Conservation (phyloP, 1,284 basidiomycete species). For the Moesziomyces antarcticus region DNA sequence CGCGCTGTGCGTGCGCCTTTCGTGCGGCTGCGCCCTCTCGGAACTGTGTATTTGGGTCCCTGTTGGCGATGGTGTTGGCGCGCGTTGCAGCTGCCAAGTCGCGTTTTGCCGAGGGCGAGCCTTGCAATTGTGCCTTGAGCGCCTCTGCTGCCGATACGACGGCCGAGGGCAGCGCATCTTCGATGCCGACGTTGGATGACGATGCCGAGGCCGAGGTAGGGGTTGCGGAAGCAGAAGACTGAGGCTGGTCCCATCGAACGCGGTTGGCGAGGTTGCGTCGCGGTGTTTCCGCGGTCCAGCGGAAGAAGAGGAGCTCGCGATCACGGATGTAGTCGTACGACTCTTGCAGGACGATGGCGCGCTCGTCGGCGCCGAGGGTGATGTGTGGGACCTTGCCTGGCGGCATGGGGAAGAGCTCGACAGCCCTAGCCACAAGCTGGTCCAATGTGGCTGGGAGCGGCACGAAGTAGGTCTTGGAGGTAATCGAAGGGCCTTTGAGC, state of each 20-base stretch:
- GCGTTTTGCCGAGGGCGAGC: conserved; percentile 19
- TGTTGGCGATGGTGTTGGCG: conserved; percentile 40
- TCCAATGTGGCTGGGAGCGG: conserved; percentile 55
- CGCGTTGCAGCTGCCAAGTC: conserved; percentile 27
- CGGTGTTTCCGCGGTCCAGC: conserved; percentile 58
- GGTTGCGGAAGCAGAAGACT: conserved; percentile 9
- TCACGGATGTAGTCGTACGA: conserved; percentile 61
- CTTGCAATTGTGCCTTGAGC: conserved; percentile 17
- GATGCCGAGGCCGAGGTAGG: conserved; percentile 19
- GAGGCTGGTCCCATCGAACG: conserved; percentile 52
- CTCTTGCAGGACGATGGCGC: conserved; percentile 61
- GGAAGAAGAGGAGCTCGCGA: conserved; percentile 59
- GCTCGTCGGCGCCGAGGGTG: conserved; percentile 51
- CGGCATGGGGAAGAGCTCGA: conserved; percentile 57
- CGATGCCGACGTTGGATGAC: conserved; percentile 8
- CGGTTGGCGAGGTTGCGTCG: conserved; percentile 44
- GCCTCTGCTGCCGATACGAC: conserved; percentile 13
- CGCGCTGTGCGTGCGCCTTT: conserved; percentile 48
- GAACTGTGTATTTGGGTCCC: conserved; percentile 40
- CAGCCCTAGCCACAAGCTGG: conserved; percentile 55
- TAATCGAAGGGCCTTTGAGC: conserved; percentile 60
- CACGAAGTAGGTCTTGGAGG: conserved; percentile 60
- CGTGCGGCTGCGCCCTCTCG: conserved; percentile 42
- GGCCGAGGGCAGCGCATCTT: background rate
- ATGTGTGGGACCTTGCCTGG: conserved; percentile 60